Evolutionary conservation across 805 yeast genomes (phyloP), one percentile per base, ranked within the genome.

Genomic region (Candida yuanshanica): DNA sequence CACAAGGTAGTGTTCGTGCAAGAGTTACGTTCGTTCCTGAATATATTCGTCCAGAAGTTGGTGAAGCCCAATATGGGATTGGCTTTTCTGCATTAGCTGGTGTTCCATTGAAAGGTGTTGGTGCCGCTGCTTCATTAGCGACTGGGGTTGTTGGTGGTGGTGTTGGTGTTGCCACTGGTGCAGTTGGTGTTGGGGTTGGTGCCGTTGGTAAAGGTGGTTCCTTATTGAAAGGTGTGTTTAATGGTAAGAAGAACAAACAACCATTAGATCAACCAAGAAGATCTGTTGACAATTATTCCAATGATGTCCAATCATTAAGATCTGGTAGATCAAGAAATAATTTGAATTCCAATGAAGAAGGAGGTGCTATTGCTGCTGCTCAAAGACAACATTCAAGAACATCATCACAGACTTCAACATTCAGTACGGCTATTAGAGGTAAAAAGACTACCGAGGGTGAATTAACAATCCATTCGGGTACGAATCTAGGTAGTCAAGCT

Each of bases 1-100:
- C 88, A n/a, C 81, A 80, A 56, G 95, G 95, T 46, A 48, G 65
- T 1, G 63, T 83, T n/a, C 64, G 69, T 41, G 55, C 81, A 43
- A 64, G 68, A 35, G 81, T 77, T 4, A 62, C 66, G 1, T 85
- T 83, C 62, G 57, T 55, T 34, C 89, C 91, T 17, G 76, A 78
- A 51, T 85, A 83, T 58, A 62, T 78, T 36, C 75, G 83, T 58
- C 87, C 91, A n/a, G 62, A 64, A 37, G 59, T 81, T 34, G 66
- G 62, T 7, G 46, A 62, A n/a, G 48, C 56, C 36, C 73, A 73
- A 14, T 64, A 68, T 41, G 75, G 72, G 17, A 52, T 65, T 38
- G 67, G 63, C 26, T 53, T 74, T 21, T 59, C 62, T 17, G 64
- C 63, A 18, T 51, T 72, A 20, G 61, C 74, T 9, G 70, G 68